phyloP scores from a whole-genome alignment of 495 filamentous ascomycete species.

The Astrocystis sublimbata region DNA sequence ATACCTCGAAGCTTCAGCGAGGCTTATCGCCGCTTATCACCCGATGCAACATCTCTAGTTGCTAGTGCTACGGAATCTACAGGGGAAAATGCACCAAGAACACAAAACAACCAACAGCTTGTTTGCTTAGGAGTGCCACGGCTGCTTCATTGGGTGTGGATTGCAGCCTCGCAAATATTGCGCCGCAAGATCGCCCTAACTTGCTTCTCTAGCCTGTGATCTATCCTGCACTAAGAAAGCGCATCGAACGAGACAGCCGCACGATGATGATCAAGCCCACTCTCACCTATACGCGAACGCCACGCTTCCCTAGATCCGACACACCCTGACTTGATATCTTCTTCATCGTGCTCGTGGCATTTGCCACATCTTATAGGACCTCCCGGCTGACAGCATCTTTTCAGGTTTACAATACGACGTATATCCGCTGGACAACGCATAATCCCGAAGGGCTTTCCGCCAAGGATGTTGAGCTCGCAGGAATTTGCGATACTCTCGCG shows the following conservation, averaged over 20 bases:
- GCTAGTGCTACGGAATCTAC: neutral
- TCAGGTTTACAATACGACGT: conserved; percentile 61
- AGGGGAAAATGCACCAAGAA: neutral
- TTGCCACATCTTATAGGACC: neutral
- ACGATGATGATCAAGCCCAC: neutral
- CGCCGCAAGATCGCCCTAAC: neutral
- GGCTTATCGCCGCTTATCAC: neutral
- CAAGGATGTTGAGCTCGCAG: conserved; percentile 67
- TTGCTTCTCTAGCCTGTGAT: neutral
- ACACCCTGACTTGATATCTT: neutral
- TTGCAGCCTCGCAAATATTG: neutral
- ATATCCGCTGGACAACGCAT: conserved; percentile 76
- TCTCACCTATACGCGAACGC: neutral
- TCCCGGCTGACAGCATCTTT: neutral
- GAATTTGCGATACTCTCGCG: conserved; percentile 64
- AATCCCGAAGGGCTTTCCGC: conserved; percentile 66
- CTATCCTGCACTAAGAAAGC: too few relatives aligned
- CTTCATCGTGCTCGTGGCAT: neutral
- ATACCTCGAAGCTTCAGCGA: neutral
- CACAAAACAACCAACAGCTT: neutral
- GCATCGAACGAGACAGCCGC: neutral
- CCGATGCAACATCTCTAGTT: neutral
- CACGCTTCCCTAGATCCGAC: neutral
- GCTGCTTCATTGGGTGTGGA: neutral
- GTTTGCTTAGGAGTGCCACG: neutral